Conservation (phyloP, 169 alveolate species). For the Blepharisma undulans region DNA sequence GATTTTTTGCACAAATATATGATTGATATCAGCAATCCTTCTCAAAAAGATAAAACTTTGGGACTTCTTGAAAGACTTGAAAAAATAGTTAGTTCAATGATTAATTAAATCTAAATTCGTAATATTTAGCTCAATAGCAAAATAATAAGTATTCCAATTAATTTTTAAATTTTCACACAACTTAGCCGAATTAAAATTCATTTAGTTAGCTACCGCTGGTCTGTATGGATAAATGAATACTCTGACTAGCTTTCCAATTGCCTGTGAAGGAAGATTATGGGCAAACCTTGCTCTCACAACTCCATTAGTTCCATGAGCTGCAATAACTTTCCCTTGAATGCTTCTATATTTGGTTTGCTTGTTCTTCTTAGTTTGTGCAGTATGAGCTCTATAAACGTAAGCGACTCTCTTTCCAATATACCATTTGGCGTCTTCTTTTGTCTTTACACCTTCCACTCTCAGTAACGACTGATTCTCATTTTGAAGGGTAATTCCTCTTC, state of each 20-base stretch:
- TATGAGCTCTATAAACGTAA: constrained; percentile 92
- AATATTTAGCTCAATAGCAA: too few relatives aligned
- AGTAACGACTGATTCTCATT: constrained; percentile 94
- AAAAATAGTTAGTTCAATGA: neutral
- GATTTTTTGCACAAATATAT: neutral
- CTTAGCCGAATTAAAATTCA: neutral
- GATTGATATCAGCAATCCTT: neutral
- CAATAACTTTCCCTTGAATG: constrained; percentile 97
- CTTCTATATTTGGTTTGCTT: constrained; percentile 43
- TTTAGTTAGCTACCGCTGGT: neutral
- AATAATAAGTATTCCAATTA: too few relatives aligned
- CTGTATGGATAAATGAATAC: constrained; percentile 89
- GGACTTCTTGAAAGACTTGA: neutral
- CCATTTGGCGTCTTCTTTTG: constrained; percentile 93
- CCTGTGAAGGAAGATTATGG: constrained; percentile 95
- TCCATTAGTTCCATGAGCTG: constrained; percentile 98
- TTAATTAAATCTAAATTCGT: neutral
- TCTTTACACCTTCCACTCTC: constrained; percentile 95
- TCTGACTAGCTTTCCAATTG: constrained; percentile 95
- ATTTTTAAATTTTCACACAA: neutral
- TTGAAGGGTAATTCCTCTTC: constrained; percentile 94
- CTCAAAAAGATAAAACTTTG: neutral
- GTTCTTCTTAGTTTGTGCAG: neutral
- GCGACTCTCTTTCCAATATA: constrained; percentile 98
- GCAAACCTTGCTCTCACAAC: constrained; percentile 95